A percentile compares a stretch with the other conserved stretches of the same genome.
phyloP scores from a whole-genome alignment of 2,329 filamentous ascomycete species.

The Hymenoscyphus occultus region DNA sequence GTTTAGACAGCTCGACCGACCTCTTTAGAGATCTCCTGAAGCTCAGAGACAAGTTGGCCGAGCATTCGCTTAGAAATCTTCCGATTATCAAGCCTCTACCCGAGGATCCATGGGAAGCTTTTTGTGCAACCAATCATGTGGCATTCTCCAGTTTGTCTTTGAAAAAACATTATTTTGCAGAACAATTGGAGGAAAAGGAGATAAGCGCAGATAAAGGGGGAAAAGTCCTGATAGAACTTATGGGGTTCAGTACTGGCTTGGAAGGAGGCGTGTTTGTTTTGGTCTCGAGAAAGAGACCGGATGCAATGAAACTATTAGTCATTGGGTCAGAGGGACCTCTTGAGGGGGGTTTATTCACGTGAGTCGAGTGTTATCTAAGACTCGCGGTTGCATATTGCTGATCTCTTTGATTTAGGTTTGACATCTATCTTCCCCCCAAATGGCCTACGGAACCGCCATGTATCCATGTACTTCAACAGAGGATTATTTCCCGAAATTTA shows the following conservation, averaged over 20 bases:
- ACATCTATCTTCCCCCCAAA: background rate
- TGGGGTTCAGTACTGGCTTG: background rate
- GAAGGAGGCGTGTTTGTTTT: background rate
- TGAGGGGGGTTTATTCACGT: background rate
- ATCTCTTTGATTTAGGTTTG: background rate
- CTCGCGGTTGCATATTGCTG: background rate
- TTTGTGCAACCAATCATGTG: background rate
- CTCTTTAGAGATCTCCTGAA: background rate
- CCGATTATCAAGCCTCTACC: background rate
- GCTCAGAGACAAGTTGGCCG: background rate
- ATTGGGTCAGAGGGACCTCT: background rate
- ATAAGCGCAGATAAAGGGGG: background rate
- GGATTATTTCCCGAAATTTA: background rate
- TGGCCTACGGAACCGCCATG: background rate
- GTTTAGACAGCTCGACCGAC: background rate
- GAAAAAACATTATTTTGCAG: background rate
- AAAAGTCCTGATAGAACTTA: background rate
- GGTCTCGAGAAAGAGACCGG: background rate
- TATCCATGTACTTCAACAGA: background rate
- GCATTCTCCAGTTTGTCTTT: background rate
- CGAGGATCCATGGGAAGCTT: background rate
- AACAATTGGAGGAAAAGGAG: background rate
- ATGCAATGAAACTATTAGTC: background rate
- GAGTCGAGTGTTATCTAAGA: background rate
- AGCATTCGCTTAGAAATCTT: background rate